Evolutionary conservation across 2,329 filamentous ascomycete genomes (phyloP).

Genomic region (Trichoderma harzianum): DNA sequence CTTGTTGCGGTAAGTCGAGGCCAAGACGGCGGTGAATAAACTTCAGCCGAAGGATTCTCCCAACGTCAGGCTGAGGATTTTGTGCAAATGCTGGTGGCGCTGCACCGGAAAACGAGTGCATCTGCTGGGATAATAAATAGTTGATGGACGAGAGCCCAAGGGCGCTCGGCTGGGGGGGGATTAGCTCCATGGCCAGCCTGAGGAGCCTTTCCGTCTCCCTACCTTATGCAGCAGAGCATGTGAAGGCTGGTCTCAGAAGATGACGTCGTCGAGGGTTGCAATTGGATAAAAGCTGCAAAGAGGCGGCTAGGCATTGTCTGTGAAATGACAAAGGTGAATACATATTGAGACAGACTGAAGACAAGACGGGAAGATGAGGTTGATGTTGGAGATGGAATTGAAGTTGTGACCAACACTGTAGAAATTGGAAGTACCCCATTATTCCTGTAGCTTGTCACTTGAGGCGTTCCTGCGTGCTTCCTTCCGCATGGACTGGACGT

Average conservation of each 20-base stretch:
- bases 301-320: background rate
- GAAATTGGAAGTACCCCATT: background rate
- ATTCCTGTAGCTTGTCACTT: slow-evolving; percentile 5
- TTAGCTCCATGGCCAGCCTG: background rate
- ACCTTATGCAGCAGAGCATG: background rate
- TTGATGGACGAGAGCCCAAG: background rate
- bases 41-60: slow-evolving; percentile 6
- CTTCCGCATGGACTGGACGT: background rate
- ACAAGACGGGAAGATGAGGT: background rate
- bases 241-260: background rate
- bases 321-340: background rate
- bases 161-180: background rate
- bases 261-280: background rate
- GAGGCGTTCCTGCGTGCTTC: slow-evolving; percentile 6
- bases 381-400: background rate
- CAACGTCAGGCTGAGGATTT: background rate
- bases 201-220: background rate
- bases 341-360: background rate
- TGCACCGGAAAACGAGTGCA: background rate
- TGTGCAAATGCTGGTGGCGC: background rate
- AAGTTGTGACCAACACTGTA: background rate
- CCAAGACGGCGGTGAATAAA: slow-evolving; percentile 13
- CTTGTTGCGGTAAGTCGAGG: slow-evolving; percentile 11
- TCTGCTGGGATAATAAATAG: background rate
- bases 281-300: background rate